Percentiles rank a stretch among this genome's conserved stretches.
These are phyloP conservation scores for Alternaria incomplexa DNA, from an alignment of 2,329 filamentous ascomycete genomes.

Conservation along the genomic window DNA sequence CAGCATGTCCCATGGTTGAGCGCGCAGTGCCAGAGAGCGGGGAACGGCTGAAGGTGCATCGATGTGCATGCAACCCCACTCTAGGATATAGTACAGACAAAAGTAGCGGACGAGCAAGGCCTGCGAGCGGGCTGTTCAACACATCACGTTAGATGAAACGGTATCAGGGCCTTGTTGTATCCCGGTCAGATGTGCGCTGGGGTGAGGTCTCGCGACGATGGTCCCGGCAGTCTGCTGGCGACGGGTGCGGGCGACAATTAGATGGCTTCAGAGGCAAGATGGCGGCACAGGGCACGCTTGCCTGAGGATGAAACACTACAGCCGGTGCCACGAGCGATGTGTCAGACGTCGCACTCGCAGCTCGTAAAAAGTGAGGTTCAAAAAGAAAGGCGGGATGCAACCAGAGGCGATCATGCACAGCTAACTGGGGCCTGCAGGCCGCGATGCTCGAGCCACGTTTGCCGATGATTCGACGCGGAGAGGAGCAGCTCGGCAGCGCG, in stretches of 20 bases:
- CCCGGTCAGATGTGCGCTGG: conserved; percentile 7
- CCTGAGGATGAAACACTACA: conserved; percentile 1
- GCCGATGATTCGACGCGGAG: conserved; percentile 26
- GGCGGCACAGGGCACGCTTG: conserved; percentile 4
- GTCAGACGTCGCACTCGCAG: conserved; percentile 9
- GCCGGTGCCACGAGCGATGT: neutral
- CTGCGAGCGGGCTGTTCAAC: neutral
- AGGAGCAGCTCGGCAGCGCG: neutral
- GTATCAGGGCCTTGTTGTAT: conserved; percentile 3
- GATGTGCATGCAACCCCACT: conserved; percentile 13
- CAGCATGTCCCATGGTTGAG: conserved; percentile 6
- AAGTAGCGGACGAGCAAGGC: neutral
- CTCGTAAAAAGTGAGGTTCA: neutral
- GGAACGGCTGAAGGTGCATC: conserved; percentile 18
- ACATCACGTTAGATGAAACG: conserved; percentile 10
- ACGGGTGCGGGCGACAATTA: conserved; percentile 9
- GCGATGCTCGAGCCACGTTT: conserved; percentile 19
- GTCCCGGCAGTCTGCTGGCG: neutral
- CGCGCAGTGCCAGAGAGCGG: conserved; percentile 13
- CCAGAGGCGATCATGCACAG: conserved; percentile 19
- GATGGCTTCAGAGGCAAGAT: conserved; percentile 4
- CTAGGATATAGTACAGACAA: neutral
- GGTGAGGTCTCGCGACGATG: conserved; percentile 2
- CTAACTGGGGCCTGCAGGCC: neutral
- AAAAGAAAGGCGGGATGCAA: conserved; percentile 1